A percentile compares a stretch with the other conserved stretches of the same genome.
Conservation (phyloP, 345 rosid genomes). For the thale cress (Arabidopsis thaliana) region TAIR10.1 NC_003076.8:1174501-1175000, state of each 20-base stretch:
- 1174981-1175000: neutral
- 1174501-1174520: constrained; percentile 99
- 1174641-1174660: neutral
- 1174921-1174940: neutral
- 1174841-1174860: constrained; percentile 1
- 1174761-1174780: neutral
- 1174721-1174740: constrained; percentile 10
- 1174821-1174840: constrained; percentile 1
- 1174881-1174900: constrained; percentile 2
- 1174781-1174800: constrained; percentile 18
- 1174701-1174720: constrained; percentile 17
- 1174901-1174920: neutral
- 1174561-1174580: constrained; percentile 84
- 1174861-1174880: constrained; percentile 20
- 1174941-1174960: too few species aligned
- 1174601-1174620: constrained; percentile 92
- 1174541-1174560: constrained; percentile 84
- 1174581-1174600: constrained; percentile 94
- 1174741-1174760: constrained; percentile 16
- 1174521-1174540: constrained; percentile 91
- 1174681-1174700: constrained; percentile 19
- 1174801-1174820: constrained; percentile 24
- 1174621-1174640: constrained; percentile 65
- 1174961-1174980: neutral
- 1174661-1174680: constrained; percentile 1